A percentile compares a stretch with the other conserved stretches of the same genome.
These are phyloP conservation scores for Carex sylvatica DNA, from an alignment of 202 grass and related monocot genomes.

Conservation along the genomic window DNA sequence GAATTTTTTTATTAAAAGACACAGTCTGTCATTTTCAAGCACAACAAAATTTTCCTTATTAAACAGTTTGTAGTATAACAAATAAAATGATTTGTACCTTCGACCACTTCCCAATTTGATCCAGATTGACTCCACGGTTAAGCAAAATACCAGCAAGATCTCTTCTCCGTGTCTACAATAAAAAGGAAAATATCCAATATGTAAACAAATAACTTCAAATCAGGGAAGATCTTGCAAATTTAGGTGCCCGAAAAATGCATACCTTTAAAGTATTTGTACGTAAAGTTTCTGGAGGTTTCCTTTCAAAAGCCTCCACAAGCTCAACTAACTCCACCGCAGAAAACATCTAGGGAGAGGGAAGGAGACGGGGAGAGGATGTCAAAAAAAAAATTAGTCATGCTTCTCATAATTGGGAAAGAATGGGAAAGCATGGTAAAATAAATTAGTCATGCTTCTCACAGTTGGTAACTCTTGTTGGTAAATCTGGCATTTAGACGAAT, in stretches of 20 bases:
- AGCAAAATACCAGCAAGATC: conserved; percentile 98
- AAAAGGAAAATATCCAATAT: neutral
- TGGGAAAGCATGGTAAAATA: neutral
- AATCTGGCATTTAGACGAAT: neutral
- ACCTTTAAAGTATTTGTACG: conserved; percentile 96
- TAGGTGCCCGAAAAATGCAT: neutral
- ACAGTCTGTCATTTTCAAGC: neutral
- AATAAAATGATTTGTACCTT: conserved; percentile 53
- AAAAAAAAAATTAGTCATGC: neutral
- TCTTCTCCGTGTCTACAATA: conserved; percentile 75
- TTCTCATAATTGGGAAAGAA: neutral
- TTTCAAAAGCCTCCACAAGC: conserved; percentile 90
- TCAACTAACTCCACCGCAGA: conserved; percentile 85
- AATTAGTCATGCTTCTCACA: neutral
- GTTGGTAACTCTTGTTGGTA: neutral
- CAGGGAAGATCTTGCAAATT: neutral
- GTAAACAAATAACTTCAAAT: neutral
- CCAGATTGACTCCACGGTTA: conserved; percentile 95
- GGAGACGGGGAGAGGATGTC: neutral
- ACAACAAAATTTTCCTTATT: conserved; percentile 8
- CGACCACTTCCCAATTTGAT: conserved; percentile 98
- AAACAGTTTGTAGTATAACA: neutral
- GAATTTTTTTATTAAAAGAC: neutral
- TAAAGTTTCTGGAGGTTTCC: conserved; percentile 81
- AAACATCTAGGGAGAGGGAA: conserved; percentile 53